Evolutionary conservation across 2,329 filamentous ascomycete genomes (phyloP).

Genomic region (Xylariaceae sp.): DNA sequence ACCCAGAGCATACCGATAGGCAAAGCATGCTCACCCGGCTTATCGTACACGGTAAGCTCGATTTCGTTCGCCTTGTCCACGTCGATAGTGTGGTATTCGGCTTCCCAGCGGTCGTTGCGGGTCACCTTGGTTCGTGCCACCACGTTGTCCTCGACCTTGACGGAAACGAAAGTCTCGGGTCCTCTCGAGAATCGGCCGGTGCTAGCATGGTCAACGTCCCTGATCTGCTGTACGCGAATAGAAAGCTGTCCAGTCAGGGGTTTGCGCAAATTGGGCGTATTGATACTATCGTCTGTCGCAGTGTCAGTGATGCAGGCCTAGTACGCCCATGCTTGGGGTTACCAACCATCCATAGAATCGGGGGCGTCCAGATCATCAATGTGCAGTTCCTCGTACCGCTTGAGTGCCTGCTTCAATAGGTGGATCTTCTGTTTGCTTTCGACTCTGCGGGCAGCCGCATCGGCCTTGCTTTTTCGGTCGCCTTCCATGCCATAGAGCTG

Average conservation of each 20-base stretch:
- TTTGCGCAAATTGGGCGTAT: constrained; percentile 88
- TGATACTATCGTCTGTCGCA: constrained; percentile 81
- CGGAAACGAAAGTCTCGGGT: constrained; percentile 88
- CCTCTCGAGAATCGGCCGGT: constrained; percentile 78
- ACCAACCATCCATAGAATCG: constrained; percentile 73
- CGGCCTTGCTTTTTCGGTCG: constrained; percentile 88
- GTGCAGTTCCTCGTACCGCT: constrained; percentile 94
- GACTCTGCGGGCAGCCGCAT: constrained; percentile 80
- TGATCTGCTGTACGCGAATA: constrained; percentile 79
- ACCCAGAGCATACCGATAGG: constrained; percentile 96
- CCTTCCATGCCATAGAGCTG: constrained; percentile 96
- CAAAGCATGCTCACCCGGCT: constrained; percentile 79
- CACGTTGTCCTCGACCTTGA: constrained; percentile 93
- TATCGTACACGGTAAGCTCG: constrained; percentile 95
- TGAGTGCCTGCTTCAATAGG: constrained; percentile 87
- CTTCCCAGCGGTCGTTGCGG: constrained; percentile 82
- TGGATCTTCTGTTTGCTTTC: constrained; percentile 99
- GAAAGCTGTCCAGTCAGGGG: constrained; percentile 88
- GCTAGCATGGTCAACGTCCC: constrained; percentile 89
- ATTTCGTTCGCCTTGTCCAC: constrained; percentile 99
- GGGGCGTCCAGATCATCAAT: constrained; percentile 74
- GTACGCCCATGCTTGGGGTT: not conserved
- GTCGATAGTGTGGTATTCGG: constrained; percentile 83
- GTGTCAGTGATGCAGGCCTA: constrained; percentile 7
- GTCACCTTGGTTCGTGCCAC: constrained; percentile 82